Evolutionary conservation across 2,329 filamentous ascomycete species (phyloP).

Genomic region (Ascochyta lentis): DNA sequence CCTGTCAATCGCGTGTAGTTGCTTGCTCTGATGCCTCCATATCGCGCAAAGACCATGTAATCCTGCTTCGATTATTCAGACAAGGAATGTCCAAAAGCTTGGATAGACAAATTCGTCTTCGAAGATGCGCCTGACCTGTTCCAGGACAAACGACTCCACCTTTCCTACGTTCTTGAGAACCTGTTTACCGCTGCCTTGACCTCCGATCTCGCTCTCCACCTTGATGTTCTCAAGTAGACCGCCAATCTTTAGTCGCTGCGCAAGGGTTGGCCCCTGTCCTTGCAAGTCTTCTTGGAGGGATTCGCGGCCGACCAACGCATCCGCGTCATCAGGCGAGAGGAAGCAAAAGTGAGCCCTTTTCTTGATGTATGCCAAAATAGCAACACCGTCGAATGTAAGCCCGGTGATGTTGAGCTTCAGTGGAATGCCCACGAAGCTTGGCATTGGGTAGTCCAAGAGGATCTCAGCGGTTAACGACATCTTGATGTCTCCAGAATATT

Average conservation of each 20-base stretch:
- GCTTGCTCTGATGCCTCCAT: slow-evolving; percentile 6
- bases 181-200: slow-evolving; percentile 88
- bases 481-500: slow-evolving; percentile 85
- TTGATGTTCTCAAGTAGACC: slow-evolving; percentile 89
- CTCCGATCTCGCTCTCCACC: slow-evolving; percentile 97
- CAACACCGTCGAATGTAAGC: slow-evolving; percentile 92
- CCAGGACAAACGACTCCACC: slow-evolving; percentile 95
- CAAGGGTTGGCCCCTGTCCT: slow-evolving; percentile 32
- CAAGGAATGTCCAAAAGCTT: slow-evolving; percentile 96
- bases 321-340: slow-evolving; percentile 86
- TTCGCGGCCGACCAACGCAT: slow-evolving; percentile 64
- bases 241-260: slow-evolving; percentile 62
- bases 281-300: slow-evolving; percentile 38
- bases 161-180: slow-evolving; percentile 98
- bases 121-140: slow-evolving; percentile 95
- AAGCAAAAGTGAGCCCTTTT: slow-evolving; percentile 94
- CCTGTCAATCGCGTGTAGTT: slow-evolving; percentile 18
- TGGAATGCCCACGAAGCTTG: slow-evolving; percentile 94
- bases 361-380: slow-evolving; percentile 88
- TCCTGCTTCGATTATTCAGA: slow-evolving; percentile 56
- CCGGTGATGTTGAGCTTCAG: slow-evolving; percentile 95
- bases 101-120: slow-evolving; percentile 99
- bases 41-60: background rate
- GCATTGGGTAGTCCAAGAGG: slow-evolving; percentile 96
- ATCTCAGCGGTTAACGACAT: slow-evolving; percentile 94